Conservation (phyloP, 352 stramenopile species). For the Phytophthora sp. region DNA sequence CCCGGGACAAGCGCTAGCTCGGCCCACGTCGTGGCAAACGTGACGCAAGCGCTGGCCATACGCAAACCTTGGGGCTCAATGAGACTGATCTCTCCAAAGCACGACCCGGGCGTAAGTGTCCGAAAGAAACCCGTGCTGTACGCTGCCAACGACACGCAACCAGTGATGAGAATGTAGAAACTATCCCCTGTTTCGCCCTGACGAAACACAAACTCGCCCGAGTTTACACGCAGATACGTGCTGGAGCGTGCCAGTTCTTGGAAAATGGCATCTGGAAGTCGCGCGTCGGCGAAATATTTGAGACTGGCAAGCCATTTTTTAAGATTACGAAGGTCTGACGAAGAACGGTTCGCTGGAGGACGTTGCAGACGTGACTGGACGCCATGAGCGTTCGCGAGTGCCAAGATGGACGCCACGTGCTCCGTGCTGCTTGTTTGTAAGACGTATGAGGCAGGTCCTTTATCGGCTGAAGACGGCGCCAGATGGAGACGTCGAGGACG, state of each 20-base stretch:
- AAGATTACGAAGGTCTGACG: constrained; percentile 56
- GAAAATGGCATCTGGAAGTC: constrained; percentile 54
- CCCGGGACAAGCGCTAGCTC: constrained; percentile 65
- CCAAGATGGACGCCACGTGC: constrained; percentile 41
- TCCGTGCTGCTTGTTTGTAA: constrained; percentile 48
- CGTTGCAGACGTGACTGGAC: constrained; percentile 52
- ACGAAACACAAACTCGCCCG: constrained; percentile 74
- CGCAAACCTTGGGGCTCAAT: constrained; percentile 56
- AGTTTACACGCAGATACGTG: constrained; percentile 44
- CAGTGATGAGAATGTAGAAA: constrained; percentile 79
- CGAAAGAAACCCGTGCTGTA: constrained; percentile 74
- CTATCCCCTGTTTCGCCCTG: constrained; percentile 69
- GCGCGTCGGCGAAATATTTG: constrained; percentile 71
- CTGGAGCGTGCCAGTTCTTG: constrained; percentile 61
- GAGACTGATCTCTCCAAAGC: constrained; percentile 80
- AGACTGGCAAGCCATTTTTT: constrained; percentile 70
- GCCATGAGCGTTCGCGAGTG: constrained; percentile 38
- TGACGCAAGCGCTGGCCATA: constrained; percentile 71
- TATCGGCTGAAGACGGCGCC: not conserved
- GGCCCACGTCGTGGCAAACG: constrained; percentile 50
- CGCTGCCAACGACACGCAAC: constrained; percentile 65
- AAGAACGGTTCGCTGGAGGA: constrained; percentile 40
- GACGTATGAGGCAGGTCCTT: constrained; percentile 41
- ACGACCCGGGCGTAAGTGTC: constrained; percentile 65
- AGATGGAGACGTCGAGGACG: constrained; percentile 4